A percentile compares a stretch with the other conserved stretches of the same genome.
Evolutionary conservation across 2,329 filamentous ascomycete species (phyloP).

Genomic region (Ophiostoma australiae): DNA sequence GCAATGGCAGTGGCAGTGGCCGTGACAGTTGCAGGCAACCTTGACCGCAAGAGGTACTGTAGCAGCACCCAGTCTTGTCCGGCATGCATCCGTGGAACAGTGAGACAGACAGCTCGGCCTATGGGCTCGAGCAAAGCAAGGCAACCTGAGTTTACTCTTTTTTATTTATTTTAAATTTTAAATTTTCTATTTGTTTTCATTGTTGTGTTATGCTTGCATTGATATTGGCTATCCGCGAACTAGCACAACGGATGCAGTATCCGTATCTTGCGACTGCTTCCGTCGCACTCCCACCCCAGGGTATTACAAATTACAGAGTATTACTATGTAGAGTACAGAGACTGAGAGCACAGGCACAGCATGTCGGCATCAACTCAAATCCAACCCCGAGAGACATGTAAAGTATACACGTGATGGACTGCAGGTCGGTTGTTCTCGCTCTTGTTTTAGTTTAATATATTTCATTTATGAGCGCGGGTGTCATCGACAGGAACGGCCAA

Average conservation of each 20-base stretch:
- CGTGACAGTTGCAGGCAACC: neutral
- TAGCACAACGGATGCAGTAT: neutral
- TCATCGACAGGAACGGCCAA: neutral
- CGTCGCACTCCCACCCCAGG: neutral
- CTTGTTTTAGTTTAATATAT: too few species aligned
- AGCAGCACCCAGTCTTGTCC: neutral
- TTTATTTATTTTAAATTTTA: too few species aligned
- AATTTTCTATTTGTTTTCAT: too few species aligned
- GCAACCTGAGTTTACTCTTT: neutral
- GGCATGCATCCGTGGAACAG: neutral
- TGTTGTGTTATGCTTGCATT: too few species aligned
- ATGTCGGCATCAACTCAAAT: slow-evolving; percentile 14
- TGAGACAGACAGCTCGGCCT: neutral
- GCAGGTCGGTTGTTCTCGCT: neutral
- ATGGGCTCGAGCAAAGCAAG: neutral
- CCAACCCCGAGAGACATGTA: slow-evolving; percentile 2
- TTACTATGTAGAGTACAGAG: neutral
- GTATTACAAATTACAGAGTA: neutral
- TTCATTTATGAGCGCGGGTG: too few species aligned
- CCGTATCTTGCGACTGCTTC: neutral
- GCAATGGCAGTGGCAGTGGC: neutral
- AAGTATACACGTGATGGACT: neutral
- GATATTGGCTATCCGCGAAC: neutral
- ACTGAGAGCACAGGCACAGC: neutral
- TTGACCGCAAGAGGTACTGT: neutral